Evolutionary conservation across 2,329 filamentous ascomycete species (phyloP), one percentile per base, ranked within the genome.

Genomic region (Cryphonectria carpinicola): DNA sequence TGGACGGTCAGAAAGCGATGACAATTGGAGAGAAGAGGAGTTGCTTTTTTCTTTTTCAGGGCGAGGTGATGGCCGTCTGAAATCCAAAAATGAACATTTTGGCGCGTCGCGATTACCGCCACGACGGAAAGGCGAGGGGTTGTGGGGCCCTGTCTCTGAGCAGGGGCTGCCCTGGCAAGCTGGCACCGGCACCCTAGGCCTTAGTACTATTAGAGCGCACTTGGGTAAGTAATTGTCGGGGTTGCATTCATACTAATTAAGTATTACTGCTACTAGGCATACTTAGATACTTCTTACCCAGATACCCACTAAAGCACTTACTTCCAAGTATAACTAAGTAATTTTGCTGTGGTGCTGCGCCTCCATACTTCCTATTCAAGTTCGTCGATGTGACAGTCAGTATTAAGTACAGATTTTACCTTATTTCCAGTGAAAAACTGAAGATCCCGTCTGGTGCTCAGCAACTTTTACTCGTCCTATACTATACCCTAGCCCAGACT

Each of bases 51-150:
- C n/a, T n/a, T 37, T 22, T 35, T 17, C 43, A 17, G 17, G 35
- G 41, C 28, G 41, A 35, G 62, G 41, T 32, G 62, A 65, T 8
- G 41, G 13, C 11, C 19, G 63, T n/a, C 28, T 49, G 63, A 25
- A 63, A 25, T 28, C 14, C 25, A 14, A 8, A 65, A n/a, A 11
- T 11, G n/a, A 35, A 49, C 14, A 32, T 22, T 65, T 35, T 37
- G 63, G 25, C 63, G 63, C 43, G 63, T 65, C 63, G 43, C 63
- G 63, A n/a, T n/a, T 61, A 35, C 32, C 4, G 3, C 35, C 35
- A 37, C 19, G 56, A 46, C 46, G 46, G n/a, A 39, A 39, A 19
- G 10, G 58, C 39, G 58, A 35, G 58, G 58, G 22, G 19, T n/a
- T 37, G 58, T 61, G 58, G 58, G 32, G 32, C 58, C 37, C 10